Evolutionary conservation across 192 early-diverging fungal species (phyloP).

Genomic region (Podila minutissima): DNA sequence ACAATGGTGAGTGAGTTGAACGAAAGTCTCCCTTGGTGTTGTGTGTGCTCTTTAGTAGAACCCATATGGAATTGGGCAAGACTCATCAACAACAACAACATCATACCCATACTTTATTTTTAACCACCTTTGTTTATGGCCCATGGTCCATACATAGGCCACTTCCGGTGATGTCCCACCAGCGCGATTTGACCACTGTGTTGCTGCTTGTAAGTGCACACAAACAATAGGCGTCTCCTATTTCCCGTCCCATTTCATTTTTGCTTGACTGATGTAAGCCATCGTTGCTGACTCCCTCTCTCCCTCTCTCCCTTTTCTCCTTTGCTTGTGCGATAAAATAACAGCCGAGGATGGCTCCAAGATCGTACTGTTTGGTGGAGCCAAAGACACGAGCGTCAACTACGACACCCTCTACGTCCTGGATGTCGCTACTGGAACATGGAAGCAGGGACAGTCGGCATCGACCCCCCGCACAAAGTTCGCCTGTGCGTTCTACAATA

Average conservation of each 20-base stretch:
- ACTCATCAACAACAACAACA: no score
- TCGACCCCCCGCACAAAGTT: constrained; percentile 20
- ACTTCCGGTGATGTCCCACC: constrained; percentile 33
- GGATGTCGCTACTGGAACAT: constrained; percentile 28
- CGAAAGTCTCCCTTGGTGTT: no score
- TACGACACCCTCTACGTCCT: constrained; percentile 38
- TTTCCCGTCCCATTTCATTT: not conserved
- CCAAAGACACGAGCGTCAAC: constrained; percentile 4
- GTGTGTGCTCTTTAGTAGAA: not conserved
- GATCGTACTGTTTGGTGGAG: constrained; percentile 38
- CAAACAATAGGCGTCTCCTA: not conserved
- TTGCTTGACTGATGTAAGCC: not conserved
- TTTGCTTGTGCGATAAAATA: not conserved
- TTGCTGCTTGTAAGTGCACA: constrained; percentile 33
- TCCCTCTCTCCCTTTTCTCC: not conserved
- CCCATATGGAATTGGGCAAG: no score
- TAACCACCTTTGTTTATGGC: not conserved
- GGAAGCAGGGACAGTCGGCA: constrained; percentile 31
- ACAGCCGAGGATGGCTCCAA: constrained; percentile 39
- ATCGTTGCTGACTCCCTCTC: no score
- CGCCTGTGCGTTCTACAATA: constrained; percentile 28
- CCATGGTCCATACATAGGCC: constrained; percentile 10
- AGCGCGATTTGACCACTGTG: constrained; percentile 44
- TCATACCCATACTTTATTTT: not conserved
- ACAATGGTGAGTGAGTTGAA: constrained; percentile 5